These are phyloP conservation scores for Aureobasidium namibiae DNA, from an alignment of 2,329 filamentous ascomycete genomes.

Conservation along the genomic window DNA sequence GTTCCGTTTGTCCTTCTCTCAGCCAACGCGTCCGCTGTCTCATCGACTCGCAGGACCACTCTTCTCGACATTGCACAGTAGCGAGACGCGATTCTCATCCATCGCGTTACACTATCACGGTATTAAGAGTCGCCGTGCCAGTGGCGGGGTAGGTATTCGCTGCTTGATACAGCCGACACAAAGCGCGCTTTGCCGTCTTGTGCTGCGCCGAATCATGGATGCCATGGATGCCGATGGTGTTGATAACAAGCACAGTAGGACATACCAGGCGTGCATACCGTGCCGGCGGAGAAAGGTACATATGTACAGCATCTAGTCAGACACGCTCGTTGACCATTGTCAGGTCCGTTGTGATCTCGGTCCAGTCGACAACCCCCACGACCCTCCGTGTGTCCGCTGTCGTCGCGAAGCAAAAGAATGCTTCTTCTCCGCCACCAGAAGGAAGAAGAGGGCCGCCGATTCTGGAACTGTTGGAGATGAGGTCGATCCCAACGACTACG, in stretches of 20 bases:
- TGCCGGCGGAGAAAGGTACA: constrained; percentile 45
- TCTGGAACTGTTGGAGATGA: constrained; percentile 37
- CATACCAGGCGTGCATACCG: constrained; percentile 43
- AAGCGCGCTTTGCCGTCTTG: constrained; percentile 8
- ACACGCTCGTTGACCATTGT: constrained; percentile 27
- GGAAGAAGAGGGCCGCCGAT: constrained; percentile 72
- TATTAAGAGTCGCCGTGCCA: background rate
- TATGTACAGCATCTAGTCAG: background rate
- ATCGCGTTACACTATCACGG: background rate
- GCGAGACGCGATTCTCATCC: background rate
- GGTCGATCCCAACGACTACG: constrained; percentile 50
- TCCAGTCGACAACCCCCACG: constrained; percentile 85
- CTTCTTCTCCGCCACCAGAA: constrained; percentile 88
- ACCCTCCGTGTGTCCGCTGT: constrained; percentile 89
- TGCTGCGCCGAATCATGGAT: background rate
- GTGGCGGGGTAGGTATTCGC: constrained; percentile 8
- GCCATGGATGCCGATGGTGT: background rate
- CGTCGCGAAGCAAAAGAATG: constrained; percentile 93
- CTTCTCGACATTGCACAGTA: no score
- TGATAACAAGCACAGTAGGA: constrained; percentile 16
- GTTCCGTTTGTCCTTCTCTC: background rate
- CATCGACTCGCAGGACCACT: no score
- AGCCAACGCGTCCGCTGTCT: background rate
- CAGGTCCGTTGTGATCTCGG: constrained; percentile 49
- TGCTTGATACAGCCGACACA: constrained; percentile 2